Percentiles rank a stretch among this genome's conserved stretches.
Conservation (phyloP, 129 eudicot genomes). For the Artemisia tridentata region DNA sequence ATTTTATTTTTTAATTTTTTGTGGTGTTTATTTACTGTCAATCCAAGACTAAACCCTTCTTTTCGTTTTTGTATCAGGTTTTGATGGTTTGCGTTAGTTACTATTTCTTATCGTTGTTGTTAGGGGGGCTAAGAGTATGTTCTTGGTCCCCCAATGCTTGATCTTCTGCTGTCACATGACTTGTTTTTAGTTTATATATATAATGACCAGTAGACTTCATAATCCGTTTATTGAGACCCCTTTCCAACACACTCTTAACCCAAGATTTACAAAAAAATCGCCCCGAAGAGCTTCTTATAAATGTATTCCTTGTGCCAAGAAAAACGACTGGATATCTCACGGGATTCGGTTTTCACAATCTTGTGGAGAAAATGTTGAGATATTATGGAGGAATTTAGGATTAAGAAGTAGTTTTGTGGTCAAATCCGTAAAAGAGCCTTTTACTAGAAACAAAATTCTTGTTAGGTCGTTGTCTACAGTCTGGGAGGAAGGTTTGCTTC, state of each 20-base stretch:
- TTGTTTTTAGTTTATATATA: conserved; percentile 16
- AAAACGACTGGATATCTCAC: conserved; percentile 62
- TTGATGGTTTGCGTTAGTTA: conserved; percentile 20
- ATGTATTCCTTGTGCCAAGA: conserved; percentile 45
- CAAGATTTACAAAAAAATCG: conserved; percentile 30
- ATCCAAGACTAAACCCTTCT: not conserved
- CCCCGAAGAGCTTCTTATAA: conserved; percentile 26
- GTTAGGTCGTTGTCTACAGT: conserved; percentile 61
- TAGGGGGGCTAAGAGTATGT: conserved; percentile 39
- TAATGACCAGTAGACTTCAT: conserved; percentile 53
- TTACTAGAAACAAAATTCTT: conserved; percentile 49
- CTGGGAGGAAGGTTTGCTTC: conserved; percentile 81
- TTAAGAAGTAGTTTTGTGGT: conserved; percentile 57
- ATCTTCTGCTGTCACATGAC: conserved; percentile 23
- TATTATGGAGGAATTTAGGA: conserved; percentile 62
- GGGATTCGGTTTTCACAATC: conserved; percentile 69
- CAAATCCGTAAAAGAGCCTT: conserved; percentile 67
- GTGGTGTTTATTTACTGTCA: not conserved
- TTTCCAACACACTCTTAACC: conserved; percentile 32
- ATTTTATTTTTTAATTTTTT: no score
- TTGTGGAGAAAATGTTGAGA: conserved; percentile 72
- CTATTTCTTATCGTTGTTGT: conserved; percentile 11
- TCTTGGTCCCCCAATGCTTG: conserved; percentile 66
- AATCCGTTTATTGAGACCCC: conserved; percentile 61
- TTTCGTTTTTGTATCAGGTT: conserved; percentile 15